A percentile compares a stretch with the other conserved stretches of the same genome.
Evolutionary conservation across 2,329 filamentous ascomycete species (phyloP).

Genomic region (Chrysoporthe deuterocubensis): DNA sequence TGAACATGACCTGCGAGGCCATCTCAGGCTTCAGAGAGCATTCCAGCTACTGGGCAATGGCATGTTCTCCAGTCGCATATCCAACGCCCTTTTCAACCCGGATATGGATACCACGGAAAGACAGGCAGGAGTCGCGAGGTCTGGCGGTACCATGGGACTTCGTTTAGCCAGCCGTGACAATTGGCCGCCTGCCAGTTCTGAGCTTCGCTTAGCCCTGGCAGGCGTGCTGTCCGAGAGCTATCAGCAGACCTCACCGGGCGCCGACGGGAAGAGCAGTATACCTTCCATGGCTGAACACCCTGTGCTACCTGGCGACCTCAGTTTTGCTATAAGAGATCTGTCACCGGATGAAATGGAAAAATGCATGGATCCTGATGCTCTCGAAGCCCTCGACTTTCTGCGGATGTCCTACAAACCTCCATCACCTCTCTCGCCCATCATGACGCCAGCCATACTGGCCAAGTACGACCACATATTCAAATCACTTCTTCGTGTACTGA

Average conservation of each 20-base stretch:
- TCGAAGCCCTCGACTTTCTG: slow-evolving; percentile 93
- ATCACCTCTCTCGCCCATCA: slow-evolving; percentile 69
- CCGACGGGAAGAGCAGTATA: slow-evolving; percentile 18
- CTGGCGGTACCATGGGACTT: slow-evolving; percentile 77
- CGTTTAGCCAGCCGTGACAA: slow-evolving; percentile 78
- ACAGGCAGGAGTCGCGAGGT: slow-evolving; percentile 68
- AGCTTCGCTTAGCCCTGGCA: slow-evolving; percentile 86
- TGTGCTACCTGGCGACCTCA: slow-evolving; percentile 69
- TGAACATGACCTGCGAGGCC: slow-evolving; percentile 70
- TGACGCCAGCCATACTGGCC: slow-evolving; percentile 70
- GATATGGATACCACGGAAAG: slow-evolving; percentile 80
- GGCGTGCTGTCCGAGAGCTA: slow-evolving; percentile 82
- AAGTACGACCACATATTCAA: slow-evolving; percentile 89
- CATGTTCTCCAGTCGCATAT: slow-evolving; percentile 77
- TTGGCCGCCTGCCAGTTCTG: slow-evolving; percentile 94
- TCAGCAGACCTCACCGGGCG: slow-evolving; percentile 32
- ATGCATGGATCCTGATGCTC: slow-evolving; percentile 79
- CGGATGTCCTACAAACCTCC: slow-evolving; percentile 83
- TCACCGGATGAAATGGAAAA: slow-evolving; percentile 76
- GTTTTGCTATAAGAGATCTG: slow-evolving; percentile 85
- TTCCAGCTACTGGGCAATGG: slow-evolving; percentile 88
- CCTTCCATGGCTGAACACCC: slow-evolving; percentile 38
- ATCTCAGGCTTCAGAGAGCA: slow-evolving; percentile 74
- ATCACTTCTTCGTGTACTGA: slow-evolving; percentile 73
- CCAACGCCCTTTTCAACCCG: slow-evolving; percentile 82